phyloP scores from a whole-genome alignment of 306 rosid species.

The Myrica gale region DNA sequence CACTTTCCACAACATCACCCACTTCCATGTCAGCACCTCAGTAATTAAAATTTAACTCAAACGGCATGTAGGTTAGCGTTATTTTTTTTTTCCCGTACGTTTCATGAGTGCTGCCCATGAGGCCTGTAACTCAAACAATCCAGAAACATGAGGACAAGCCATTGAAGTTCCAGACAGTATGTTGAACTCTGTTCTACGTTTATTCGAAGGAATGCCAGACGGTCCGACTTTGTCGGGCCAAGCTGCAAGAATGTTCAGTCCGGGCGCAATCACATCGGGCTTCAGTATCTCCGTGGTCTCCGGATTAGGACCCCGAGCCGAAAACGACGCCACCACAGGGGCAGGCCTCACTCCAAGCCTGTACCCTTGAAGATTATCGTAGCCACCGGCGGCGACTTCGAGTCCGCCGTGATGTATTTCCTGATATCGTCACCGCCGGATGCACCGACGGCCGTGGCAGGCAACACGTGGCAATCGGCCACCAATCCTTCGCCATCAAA shows the following conservation, averaged over 20 bases:
- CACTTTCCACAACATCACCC: too few species aligned
- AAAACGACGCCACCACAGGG: conserved; percentile 85
- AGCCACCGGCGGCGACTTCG: conserved; percentile 42
- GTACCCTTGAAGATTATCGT: conserved; percentile 76
- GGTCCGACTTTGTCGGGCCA: conserved; percentile 93
- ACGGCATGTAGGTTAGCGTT: too few species aligned
- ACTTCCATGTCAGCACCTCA: too few species aligned
- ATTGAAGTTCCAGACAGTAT: conserved; percentile 87
- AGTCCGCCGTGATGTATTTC: conserved; percentile 39
- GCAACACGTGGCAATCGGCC: conserved; percentile 84
- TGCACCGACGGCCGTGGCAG: conserved; percentile 81
- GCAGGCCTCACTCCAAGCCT: conserved; percentile 73
- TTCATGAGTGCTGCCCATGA: conserved; percentile 52
- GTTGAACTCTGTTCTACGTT: conserved; percentile 64
- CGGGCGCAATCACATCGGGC: conserved; percentile 88
- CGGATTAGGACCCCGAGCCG: conserved; percentile 89
- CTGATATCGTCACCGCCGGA: conserved; percentile 61
- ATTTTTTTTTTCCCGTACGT: too few species aligned
- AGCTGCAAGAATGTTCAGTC: conserved; percentile 87
- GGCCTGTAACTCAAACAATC: conserved; percentile 40
- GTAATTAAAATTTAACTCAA: too few species aligned
- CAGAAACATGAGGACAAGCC: conserved; percentile 96
- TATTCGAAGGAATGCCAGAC: conserved; percentile 65
- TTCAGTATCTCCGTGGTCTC: conserved; percentile 77
- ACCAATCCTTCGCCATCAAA: conserved; percentile 92